Evolutionary conservation across 2,329 filamentous ascomycete genomes (phyloP), one percentile per base, ranked within the genome.

Genomic region (Trichoderma sp.): DNA sequence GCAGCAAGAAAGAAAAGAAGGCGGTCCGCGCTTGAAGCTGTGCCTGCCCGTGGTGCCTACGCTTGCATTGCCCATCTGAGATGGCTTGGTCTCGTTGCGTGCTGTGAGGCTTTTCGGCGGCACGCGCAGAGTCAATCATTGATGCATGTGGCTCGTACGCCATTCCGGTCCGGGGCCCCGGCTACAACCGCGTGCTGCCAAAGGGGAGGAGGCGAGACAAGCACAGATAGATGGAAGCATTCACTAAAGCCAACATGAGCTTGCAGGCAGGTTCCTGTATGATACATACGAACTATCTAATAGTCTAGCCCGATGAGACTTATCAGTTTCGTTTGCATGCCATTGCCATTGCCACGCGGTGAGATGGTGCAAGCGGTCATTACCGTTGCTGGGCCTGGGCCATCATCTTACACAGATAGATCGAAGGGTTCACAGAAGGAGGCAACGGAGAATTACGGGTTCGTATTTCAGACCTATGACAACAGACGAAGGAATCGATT

Each of bases 21-120:
- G 29, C 68, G 68, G 56, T 62, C 68, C 68, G 56, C 35, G 68
- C 21, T 71, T 71, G 67, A 71, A 60, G 67, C 50, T 60, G 67
- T 60, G 67, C 67, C 53, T 71, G 53, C 53, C 67, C 41, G 33
- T 27, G 68, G 68, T 71, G 56, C 56, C 68, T 71, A 35, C 68
- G 68, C 68, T 56, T 71, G 35, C 35, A 27, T 24, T 41, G 35
- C 65, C 65, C 29, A 24, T 63, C 56, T 72, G 59, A 63, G 41
- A 64, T 56, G 56, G 21, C 56, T 45, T 72, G 68, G 60, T 33
- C 56, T 50, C 59, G 27, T 50, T 72, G 68, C 59, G 38, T 45
- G 68, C 59, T 72, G 68, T 71, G 68, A 72, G 68, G 59, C 68
- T 62, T 63, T 72, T 27, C 68, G 27, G 27, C 68, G 56, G 68